Base-by-base conservation (phyloP, 169 alveolate species). In the Plasmodium coatneyi region DNA sequence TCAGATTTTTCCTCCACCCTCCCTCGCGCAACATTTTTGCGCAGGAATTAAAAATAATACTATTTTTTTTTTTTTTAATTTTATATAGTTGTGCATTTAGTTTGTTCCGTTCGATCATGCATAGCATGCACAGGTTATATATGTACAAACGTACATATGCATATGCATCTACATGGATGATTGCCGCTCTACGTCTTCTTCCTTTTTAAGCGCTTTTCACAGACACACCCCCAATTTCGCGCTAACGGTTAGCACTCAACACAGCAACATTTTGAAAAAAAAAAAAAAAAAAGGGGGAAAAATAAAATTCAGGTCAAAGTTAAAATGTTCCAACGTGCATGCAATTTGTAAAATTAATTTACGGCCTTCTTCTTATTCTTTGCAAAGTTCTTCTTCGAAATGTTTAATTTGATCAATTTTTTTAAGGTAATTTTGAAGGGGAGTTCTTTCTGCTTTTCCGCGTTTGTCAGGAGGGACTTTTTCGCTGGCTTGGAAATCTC, bases 401-500 rank as follows among this genome's bases (percentile, higher is more conserved):
- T 25, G 79, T 84, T 52, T 84, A 84, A 74, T 54, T 84, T 84
- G n/a, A 84, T 52, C 80, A 84, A 84, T 84, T 84, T 84, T 72
- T 84, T 84, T 84, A 84, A 84, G 10, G 93, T 84, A 74, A 84
- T 54, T 49, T 76, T 84, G 32, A 84, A 84, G 14, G 93, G 93
- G 14, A 84, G 43, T 9, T 74, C 41, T 39, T 84, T 84, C 78
- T 84, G 66, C 54, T 84, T 84, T 78, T 84, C 93, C 28, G 79
- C 74, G 52, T 72, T 84, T 43, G 93, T 39, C 66, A 84, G 79
- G 60, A 84, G 93, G 22, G 93, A 84, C 79, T 84, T 84, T 14
- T 84, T 84, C 41, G 93, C 93, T 34, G 84, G 93, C 84, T 96
- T 96, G 70, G 95, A 97, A 43, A 96, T 92, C 95, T 97, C 99